A percentile compares a stretch with the other conserved stretches of the same genome.
Conservation (phyloP, 2,329 filamentous ascomycete species). For the Epichloe sylvatica region DNA sequence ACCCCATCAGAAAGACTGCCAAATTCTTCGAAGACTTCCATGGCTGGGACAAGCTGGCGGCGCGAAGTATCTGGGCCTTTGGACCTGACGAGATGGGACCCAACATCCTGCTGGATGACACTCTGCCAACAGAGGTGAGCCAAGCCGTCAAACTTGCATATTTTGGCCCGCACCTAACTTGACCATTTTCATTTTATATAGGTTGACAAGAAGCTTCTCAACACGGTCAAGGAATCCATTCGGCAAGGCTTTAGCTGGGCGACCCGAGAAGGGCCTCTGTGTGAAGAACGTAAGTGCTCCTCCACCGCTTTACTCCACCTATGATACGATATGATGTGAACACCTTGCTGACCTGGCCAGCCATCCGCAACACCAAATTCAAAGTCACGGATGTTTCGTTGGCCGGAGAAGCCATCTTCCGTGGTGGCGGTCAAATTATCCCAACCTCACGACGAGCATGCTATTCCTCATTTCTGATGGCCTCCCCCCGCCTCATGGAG, state of each 20-base stretch:
- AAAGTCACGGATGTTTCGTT: conserved; percentile 83
- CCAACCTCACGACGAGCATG: conserved; percentile 84
- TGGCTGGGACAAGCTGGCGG: conserved; percentile 89
- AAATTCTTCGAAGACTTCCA: conserved; percentile 97
- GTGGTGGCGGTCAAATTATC: conserved; percentile 93
- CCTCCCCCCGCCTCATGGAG: conserved; percentile 88
- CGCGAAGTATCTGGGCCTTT: conserved; percentile 95
- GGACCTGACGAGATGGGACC: conserved; percentile 88
- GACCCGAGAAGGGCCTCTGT: conserved; percentile 84
- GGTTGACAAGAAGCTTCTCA: conserved; percentile 85
- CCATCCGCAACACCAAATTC: conserved; percentile 96
- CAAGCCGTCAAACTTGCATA: not conserved
- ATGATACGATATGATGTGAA: not conserved
- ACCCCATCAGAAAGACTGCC: conserved; percentile 82
- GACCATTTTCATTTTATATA: conserved; percentile 13
- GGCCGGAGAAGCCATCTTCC: conserved; percentile 81
- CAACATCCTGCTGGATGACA: conserved; percentile 95
- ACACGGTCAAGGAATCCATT: conserved; percentile 79
- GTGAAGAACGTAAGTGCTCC: conserved; percentile 74
- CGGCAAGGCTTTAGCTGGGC: conserved; percentile 96
- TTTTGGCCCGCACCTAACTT: not conserved
- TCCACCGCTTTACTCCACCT: not conserved
- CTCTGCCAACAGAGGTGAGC: conserved; percentile 68
- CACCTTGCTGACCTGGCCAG: conserved; percentile 25
- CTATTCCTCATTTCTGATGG: conserved; percentile 95